phyloP scores from a whole-genome alignment of 495 filamentous ascomycete species.

The Tetracladium marchalianum region DNA sequence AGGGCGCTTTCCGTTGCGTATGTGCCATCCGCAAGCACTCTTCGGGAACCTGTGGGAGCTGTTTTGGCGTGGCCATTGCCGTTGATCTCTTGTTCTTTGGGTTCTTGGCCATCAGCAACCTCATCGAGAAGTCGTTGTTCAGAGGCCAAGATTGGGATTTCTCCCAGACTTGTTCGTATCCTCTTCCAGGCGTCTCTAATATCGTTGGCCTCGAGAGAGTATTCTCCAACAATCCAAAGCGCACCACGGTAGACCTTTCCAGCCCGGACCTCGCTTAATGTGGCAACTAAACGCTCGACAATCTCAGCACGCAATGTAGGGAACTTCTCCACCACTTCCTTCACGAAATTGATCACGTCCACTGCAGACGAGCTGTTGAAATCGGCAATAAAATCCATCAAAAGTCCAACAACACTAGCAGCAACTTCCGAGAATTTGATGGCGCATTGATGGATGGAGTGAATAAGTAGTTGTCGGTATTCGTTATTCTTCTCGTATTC shows the following conservation, averaged over 20 bases:
- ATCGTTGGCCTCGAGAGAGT: slow-evolving; percentile 84
- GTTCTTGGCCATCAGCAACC: slow-evolving; percentile 55
- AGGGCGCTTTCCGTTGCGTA: slow-evolving; percentile 96
- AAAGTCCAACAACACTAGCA: slow-evolving; percentile 85
- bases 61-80: slow-evolving; percentile 61
- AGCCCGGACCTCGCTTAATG: slow-evolving; percentile 85
- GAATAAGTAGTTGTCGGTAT: slow-evolving; percentile 90
- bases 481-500: slow-evolving; percentile 99
- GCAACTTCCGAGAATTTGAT: slow-evolving; percentile 99
- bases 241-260: slow-evolving; percentile 96
- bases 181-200: slow-evolving; percentile 96
- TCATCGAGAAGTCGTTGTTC: slow-evolving; percentile 87
- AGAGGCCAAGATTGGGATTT: slow-evolving; percentile 93
- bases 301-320: slow-evolving; percentile 80
- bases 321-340: slow-evolving; percentile 98
- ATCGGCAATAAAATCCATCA: slow-evolving; percentile 99
- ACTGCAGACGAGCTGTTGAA: slow-evolving; percentile 96
- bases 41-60: slow-evolving; percentile 73
- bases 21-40: slow-evolving; percentile 91
- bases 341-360: slow-evolving; percentile 96
- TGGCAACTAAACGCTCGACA: slow-evolving; percentile 79
- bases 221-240: slow-evolving; percentile 97
- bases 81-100: slow-evolving; percentile 55
- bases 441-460: slow-evolving; percentile 94
- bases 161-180: slow-evolving; percentile 86